Percentiles rank a stretch among this genome's conserved stretches.
Conservation (phyloP, 1,139 yeast genomes). For the Hemisphaericaspora xylofermentans region DNA sequence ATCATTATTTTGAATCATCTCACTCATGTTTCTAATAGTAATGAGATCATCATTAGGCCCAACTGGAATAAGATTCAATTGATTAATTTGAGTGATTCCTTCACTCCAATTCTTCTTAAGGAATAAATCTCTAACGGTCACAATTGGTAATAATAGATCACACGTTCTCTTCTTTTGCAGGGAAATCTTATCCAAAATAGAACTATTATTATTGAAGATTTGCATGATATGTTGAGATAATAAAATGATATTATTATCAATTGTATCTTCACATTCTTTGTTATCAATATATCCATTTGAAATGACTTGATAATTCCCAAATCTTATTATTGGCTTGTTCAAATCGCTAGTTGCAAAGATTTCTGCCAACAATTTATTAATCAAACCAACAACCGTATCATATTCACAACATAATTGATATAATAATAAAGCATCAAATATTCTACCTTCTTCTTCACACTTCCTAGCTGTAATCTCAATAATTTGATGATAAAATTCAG, state of each 20-base stretch:
- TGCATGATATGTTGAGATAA: conserved; percentile 59
- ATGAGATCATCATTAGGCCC: conserved; percentile 38
- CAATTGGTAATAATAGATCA: conserved; percentile 60
- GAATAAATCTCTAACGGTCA: conserved; percentile 64
- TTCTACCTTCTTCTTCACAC: conserved; percentile 91
- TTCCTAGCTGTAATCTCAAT: conserved; percentile 82
- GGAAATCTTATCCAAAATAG: conserved; percentile 45
- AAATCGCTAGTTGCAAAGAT: conserved; percentile 71
- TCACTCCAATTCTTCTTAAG: conserved; percentile 59
- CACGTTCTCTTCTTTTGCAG: conserved; percentile 60
- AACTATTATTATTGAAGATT: conserved; percentile 52
- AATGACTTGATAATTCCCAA: conserved; percentile 35
- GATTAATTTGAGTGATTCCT: conserved; percentile 56
- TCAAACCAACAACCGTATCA: conserved; percentile 75
- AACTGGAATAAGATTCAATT: conserved; percentile 67
- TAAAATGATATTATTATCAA: conserved; percentile 50
- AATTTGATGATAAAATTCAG: conserved; percentile 51
- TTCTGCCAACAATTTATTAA: conserved; percentile 80
- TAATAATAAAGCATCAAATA: conserved; percentile 79
- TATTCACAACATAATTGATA: conserved; percentile 89
- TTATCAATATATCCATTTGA: conserved; percentile 16
- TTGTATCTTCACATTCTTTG: conserved; percentile 25
- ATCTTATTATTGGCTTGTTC: conserved; percentile 54
- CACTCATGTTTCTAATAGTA: conserved; percentile 39
- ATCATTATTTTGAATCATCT: conserved; percentile 43